Evolutionary conservation across 768 basidiomycete species (phyloP).

Genomic region (Collybiopsis confluens): DNA sequence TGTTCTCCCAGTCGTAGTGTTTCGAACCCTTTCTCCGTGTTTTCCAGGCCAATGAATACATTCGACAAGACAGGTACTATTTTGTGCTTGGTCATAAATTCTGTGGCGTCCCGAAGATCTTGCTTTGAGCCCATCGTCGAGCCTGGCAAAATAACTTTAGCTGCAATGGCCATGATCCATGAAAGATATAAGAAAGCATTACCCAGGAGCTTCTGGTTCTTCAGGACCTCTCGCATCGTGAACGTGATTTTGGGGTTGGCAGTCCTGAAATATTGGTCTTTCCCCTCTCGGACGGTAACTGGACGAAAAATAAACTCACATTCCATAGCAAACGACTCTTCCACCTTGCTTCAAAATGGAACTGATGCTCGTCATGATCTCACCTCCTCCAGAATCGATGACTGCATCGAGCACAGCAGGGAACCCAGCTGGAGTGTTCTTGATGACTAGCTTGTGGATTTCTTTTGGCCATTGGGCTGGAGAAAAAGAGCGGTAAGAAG

Average conservation of each 20-base stretch:
- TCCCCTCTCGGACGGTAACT: not conserved
- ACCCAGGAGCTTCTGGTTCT: slow-evolving; percentile 74
- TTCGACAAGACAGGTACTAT: slow-evolving; percentile 70
- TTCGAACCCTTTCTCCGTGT: slow-evolving; percentile 67
- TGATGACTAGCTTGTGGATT: slow-evolving; percentile 38
- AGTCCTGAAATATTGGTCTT: slow-evolving; percentile 41
- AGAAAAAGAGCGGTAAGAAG: not conserved
- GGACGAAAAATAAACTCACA: slow-evolving; percentile 33
- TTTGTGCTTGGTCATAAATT: slow-evolving; percentile 60
- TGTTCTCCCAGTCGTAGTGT: slow-evolving; percentile 59
- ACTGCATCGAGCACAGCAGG: slow-evolving; percentile 46
- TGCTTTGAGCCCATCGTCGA: slow-evolving; percentile 81
- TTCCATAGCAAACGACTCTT: slow-evolving; percentile 60
- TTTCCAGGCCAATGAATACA: slow-evolving; percentile 60
- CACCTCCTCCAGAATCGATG: slow-evolving; percentile 68
- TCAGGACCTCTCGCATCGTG: slow-evolving; percentile 76
- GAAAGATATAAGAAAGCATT: not conserved
- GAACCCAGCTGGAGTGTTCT: slow-evolving; percentile 21
- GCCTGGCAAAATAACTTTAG: slow-evolving; percentile 35
- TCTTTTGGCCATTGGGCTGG: slow-evolving; percentile 50
- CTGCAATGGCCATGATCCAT: not conserved
- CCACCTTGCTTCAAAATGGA: slow-evolving; percentile 55
- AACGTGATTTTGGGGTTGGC: slow-evolving; percentile 54
- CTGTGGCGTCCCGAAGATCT: slow-evolving; percentile 69
- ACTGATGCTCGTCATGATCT: slow-evolving; percentile 48